Evolutionary conservation across 208 protist species (phyloP).

Genomic region (Trypanosomatidae sp.): DNA sequence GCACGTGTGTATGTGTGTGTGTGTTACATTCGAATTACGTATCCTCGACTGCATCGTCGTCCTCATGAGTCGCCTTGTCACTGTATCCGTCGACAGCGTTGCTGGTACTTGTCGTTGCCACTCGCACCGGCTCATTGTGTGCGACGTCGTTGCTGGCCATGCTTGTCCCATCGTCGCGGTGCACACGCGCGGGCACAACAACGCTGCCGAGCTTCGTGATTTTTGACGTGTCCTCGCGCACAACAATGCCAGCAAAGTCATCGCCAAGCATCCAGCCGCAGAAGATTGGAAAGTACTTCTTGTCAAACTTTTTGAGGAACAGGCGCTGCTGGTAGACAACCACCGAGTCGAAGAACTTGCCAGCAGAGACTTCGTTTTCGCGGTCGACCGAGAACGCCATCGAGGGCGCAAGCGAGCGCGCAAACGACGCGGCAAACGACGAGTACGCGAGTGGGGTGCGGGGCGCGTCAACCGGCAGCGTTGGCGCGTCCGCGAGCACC

Average conservation of each 20-base stretch:
- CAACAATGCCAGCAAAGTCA: slow-evolving; percentile 49
- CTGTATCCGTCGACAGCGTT: no score
- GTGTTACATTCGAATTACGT: no score
- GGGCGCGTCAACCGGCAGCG: slow-evolving; percentile 4
- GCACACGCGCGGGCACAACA: slow-evolving; percentile 44
- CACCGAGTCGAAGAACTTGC: slow-evolving; percentile 49
- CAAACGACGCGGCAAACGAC: slow-evolving; percentile 2
- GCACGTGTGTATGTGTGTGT: no score
- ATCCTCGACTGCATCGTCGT: no score
- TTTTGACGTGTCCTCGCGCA: slow-evolving; percentile 67
- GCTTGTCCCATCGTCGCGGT: slow-evolving; percentile 27
- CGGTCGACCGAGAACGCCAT: slow-evolving; percentile 22
- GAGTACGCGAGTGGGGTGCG: slow-evolving; percentile 2
- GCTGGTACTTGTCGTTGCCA: no score
- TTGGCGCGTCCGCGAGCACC: slow-evolving; percentile 14
- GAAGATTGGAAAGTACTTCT: slow-evolving; percentile 71
- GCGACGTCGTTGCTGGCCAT: no score
- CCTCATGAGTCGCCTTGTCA: no score
- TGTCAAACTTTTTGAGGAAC: slow-evolving; percentile 56
- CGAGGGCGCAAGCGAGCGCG: slow-evolving; percentile 5
- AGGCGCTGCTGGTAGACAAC: slow-evolving; percentile 52
- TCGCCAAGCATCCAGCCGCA: slow-evolving; percentile 63
- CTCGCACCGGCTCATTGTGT: no score
- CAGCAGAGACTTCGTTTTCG: slow-evolving; percentile 30
- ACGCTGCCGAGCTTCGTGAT: slow-evolving; percentile 57